A percentile compares a stretch with the other conserved stretches of the same genome.
Conservation (phyloP, 495 filamentous ascomycete genomes). For the Penicillium soppii region DNA sequence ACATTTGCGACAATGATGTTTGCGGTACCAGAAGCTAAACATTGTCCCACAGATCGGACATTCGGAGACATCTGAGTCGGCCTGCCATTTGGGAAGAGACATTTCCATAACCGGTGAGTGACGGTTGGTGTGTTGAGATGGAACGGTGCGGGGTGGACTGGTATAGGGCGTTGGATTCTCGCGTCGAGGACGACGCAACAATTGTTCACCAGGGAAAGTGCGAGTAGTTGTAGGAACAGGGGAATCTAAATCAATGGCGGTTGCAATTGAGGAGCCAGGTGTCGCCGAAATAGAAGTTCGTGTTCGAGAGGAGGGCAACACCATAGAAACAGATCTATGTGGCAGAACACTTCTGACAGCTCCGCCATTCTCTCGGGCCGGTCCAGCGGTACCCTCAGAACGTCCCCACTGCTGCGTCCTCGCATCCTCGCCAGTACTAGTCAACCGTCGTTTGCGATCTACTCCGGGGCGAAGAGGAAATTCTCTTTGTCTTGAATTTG, state of each 20-base stretch:
- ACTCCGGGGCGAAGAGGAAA: conserved; percentile 20
- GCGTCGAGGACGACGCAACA: background rate
- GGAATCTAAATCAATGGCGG: conserved; percentile 40
- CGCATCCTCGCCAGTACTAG: conserved; percentile 26
- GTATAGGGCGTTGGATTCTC: background rate
- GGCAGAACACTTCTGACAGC: conserved; percentile 7
- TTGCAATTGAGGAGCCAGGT: conserved; percentile 33
- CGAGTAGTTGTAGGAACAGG: conserved; percentile 22
- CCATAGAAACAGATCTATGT: conserved; percentile 22
- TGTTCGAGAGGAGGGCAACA: conserved; percentile 16
- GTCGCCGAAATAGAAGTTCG: conserved; percentile 7
- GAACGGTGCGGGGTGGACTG: background rate
- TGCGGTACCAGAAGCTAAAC: conserved; percentile 85
- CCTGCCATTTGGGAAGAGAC: conserved; percentile 75
- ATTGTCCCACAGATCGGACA: conserved; percentile 79
- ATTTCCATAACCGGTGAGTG: conserved; percentile 2
- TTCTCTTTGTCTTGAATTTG: conserved; percentile 17
- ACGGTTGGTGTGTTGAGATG: background rate
- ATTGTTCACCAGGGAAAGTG: conserved; percentile 3
- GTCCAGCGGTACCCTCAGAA: conserved; percentile 18
- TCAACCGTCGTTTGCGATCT: conserved; percentile 42
- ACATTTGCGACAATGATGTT: conserved; percentile 96
- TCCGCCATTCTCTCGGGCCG: conserved; percentile 3
- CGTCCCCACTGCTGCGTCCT: conserved; percentile 22
- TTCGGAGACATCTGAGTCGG: conserved; percentile 70